Evolutionary conservation across 768 basidiomycete species (phyloP), one percentile per base, ranked within the genome.

Genomic region (Mycena chlorophos): DNA sequence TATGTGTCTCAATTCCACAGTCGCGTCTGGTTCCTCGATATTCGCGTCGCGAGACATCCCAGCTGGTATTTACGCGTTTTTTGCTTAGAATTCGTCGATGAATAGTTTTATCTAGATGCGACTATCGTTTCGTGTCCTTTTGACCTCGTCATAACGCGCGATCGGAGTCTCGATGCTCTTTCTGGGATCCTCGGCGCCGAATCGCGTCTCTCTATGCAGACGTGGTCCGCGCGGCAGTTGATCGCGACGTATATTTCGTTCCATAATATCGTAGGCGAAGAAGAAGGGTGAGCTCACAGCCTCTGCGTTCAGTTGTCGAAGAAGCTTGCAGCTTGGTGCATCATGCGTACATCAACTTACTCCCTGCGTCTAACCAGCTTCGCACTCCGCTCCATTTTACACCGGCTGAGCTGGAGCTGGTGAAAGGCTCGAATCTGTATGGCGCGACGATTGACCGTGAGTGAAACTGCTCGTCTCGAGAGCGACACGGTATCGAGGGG

Each of bases 351-450:
- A 66, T 93, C 25, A 71, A 79, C 20, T 82, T 79, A 6, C 76
- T 97, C 1, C 95, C 95, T 0, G 25, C 74, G 0, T 46, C 77
- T 0, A 70, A 75, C 2, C 74, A 78, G 50, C 75, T 96, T 0
- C 72, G 77, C 14, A 95, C 94, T 0, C 81, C 94, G 0, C 74
- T 94, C 13, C 84, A 89, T 59, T 97, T 92, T 66, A 80, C 80
- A 0, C 45, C 66, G 0, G 50, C 64, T 16, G 95, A 98, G 66
- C 71, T 86, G 17, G 77, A 82, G 19, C 67, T 85, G 10, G 79
- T 97, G 49, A 75, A 78, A 50, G 94, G 92, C 0, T 89, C 89
- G 2, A 95, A 95, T 68, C 66, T 98, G 2, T 84, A 84, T 59
- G 85, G 88, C 2, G 94, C 93, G 0, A 85, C 89, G 1, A 51